Percentiles rank a stretch among this genome's conserved stretches.
These are phyloP conservation scores for Acanthamoeba triangularis DNA, from an alignment of 208 protist genomes.

Conservation along the genomic window DNA sequence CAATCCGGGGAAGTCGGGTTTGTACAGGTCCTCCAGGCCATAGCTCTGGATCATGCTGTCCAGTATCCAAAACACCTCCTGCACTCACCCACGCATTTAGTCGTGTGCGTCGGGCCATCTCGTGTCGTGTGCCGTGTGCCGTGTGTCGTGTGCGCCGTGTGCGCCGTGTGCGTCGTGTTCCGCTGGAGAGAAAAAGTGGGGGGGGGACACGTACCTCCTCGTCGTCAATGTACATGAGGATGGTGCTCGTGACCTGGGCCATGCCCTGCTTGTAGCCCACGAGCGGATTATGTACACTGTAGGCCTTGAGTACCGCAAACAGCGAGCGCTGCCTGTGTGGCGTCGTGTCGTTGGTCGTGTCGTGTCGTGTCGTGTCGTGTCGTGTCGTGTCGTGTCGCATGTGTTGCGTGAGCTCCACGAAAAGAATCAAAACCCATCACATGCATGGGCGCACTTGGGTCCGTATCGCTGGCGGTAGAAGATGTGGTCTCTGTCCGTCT, in stretches of 20 bases:
- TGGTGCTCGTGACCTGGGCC: neutral
- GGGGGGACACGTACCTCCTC: conserved; percentile 24
- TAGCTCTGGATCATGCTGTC: conserved; percentile 47
- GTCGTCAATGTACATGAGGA: conserved; percentile 68
- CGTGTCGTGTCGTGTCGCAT: too few relatives aligned
- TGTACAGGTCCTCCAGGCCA: conserved; percentile 24
- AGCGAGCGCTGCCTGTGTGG: conserved; percentile 28
- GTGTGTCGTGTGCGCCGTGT: neutral
- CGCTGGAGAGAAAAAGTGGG: neutral
- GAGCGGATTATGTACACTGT: conserved; percentile 52
- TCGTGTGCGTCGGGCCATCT: too few relatives aligned
- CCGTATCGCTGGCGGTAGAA: conserved; percentile 66
- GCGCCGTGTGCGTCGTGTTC: neutral
- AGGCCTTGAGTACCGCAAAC: conserved; percentile 62
- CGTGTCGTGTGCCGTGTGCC: too few relatives aligned
- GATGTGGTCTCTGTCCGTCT: conserved; percentile 49
- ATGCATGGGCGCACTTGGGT: neutral
- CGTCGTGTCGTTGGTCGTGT: neutral
- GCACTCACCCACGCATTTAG: neutral
- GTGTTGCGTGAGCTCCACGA: neutral
- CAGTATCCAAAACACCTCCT: conserved; percentile 75
- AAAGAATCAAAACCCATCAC: neutral
- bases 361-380: neutral
- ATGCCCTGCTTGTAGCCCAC: conserved; percentile 70
- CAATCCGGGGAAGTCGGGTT: conserved; percentile 23